Conservation (phyloP, 805 yeast species). For the Wickerhamiella nectarea region DNA sequence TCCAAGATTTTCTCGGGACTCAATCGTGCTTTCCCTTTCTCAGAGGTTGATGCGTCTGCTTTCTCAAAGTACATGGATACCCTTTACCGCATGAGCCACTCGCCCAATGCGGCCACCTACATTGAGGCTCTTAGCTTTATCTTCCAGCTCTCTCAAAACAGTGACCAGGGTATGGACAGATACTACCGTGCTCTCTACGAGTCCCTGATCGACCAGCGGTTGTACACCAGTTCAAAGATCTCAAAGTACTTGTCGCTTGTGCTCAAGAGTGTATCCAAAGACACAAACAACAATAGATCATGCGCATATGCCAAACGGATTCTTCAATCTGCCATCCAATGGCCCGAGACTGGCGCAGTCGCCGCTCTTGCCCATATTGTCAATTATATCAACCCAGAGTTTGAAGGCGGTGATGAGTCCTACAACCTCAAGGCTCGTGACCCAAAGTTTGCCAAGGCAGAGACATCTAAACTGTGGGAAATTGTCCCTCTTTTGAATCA, state of each 20-base stretch:
- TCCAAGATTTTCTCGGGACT: conserved; percentile 88
- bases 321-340: conserved; percentile 67
- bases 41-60: conserved; percentile 55
- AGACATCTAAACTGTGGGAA: conserved; percentile 77
- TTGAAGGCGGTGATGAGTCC: conserved; percentile 31
- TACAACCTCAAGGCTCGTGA: conserved; percentile 87
- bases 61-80: conserved; percentile 64
- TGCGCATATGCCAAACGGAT: conserved; percentile 85
- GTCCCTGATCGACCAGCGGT: conserved; percentile 69
- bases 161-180: conserved; percentile 31
- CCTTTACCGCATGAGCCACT: conserved; percentile 78
- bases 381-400: conserved; percentile 30
- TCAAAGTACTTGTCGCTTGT: conserved; percentile 79
- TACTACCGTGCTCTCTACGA: conserved; percentile 83
- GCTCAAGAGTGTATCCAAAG: conserved; percentile 60
- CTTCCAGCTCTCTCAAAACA: conserved; percentile 58
- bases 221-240: conserved; percentile 79
- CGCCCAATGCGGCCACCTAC: conserved; percentile 85
- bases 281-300: conserved; percentile 46
- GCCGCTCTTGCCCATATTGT: conserved; percentile 19
- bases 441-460: conserved; percentile 84
- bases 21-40: conserved; percentile 90
- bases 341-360: conserved; percentile 73
- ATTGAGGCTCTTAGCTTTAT: conserved; percentile 83
- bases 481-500: conserved; percentile 56